Percentiles rank a stretch among this genome's conserved stretches.
Evolutionary conservation across 768 basidiomycete species (phyloP).

Genomic region (Mycena olivaceomarginata): DNA sequence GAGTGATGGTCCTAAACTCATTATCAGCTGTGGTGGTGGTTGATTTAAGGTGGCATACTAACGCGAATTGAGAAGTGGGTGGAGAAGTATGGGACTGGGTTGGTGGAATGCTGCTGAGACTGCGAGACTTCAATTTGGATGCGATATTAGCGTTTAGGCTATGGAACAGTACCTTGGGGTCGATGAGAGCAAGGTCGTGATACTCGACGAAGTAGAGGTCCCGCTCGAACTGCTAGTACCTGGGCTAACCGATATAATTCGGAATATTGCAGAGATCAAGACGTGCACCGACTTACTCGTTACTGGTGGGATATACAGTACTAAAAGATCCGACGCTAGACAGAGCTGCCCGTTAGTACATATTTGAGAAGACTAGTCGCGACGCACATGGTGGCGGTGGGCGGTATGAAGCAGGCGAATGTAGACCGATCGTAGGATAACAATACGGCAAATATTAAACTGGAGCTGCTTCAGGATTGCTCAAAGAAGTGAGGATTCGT

Average conservation of each 20-base stretch:
- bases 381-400: constrained; percentile 12
- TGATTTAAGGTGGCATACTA: not conserved
- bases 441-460: constrained; percentile 14
- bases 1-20: too few relatives aligned
- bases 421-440: not conserved
- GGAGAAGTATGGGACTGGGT: not conserved
- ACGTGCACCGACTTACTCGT: not conserved
- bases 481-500: not conserved
- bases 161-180: not conserved
- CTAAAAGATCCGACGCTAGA: constrained; percentile 14
- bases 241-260: not conserved
- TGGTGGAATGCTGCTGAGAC: not conserved
- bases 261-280: not conserved
- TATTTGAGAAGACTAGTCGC: not conserved
- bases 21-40: not conserved
- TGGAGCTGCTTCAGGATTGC: not conserved
- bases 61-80: constrained; percentile 19
- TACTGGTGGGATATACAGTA: constrained; percentile 10
- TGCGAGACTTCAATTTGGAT: not conserved
- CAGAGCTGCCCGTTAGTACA: not conserved
- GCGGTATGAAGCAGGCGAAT: constrained; percentile 15
- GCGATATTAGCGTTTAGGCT: not conserved
- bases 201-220: not conserved
- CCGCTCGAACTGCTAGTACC: not conserved
- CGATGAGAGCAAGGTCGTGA: not conserved